Percentiles rank a stretch among this genome's conserved stretches.
phyloP scores from a whole-genome alignment of 176 grass and related monocot genomes.

The Pontederia paniculata region DNA sequence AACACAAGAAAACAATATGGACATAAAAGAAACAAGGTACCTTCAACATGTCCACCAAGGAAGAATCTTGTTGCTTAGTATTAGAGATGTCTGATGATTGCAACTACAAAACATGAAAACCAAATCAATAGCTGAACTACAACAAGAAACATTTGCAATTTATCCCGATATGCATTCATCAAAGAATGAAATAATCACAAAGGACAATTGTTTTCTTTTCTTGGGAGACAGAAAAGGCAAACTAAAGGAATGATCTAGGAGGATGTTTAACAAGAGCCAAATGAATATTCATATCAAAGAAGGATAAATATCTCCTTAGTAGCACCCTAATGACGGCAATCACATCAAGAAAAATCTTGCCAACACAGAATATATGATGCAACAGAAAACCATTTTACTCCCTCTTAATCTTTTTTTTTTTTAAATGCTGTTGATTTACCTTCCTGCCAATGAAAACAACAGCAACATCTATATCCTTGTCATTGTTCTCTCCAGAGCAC shows the following conservation, averaged over 20 bases:
- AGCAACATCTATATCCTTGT: conserved; percentile 51
- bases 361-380: no score
- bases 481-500: conserved; percentile 44
- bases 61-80: conserved; percentile 43
- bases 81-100: conserved; percentile 77
- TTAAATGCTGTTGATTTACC: conserved; percentile 30
- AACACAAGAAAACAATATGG: conserved; percentile 1
- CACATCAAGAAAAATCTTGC: no score
- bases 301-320: neutral
- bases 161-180: neutral
- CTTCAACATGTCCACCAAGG: conserved; percentile 65
- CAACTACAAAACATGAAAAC: conserved; percentile 38
- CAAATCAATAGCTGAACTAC: neutral
- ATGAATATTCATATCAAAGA: neutral
- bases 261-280: no score
- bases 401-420: neutral
- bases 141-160: no score
- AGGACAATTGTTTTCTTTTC: no score
- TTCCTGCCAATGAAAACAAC: conserved; percentile 75
- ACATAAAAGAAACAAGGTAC: conserved; percentile 18
- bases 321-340: no score
- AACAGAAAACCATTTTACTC: neutral
- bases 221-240: no score
- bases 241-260: no score
- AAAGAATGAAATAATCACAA: neutral